phyloP scores from a whole-genome alignment of 208 protist genomes.

The Crithidia brevicula region DNA sequence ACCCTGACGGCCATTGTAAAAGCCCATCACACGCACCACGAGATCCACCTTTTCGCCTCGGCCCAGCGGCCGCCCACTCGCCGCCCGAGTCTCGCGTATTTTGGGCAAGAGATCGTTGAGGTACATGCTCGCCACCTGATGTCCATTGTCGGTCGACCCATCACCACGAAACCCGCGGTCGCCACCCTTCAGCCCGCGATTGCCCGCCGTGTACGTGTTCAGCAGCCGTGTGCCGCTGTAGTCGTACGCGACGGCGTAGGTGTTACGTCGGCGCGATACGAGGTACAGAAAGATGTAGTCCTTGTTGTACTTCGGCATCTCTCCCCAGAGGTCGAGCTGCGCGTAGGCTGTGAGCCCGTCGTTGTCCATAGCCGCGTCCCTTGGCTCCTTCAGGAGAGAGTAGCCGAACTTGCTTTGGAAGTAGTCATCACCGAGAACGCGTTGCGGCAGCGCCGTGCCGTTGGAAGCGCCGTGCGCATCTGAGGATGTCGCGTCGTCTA shows the following conservation, averaged over 20 bases:
- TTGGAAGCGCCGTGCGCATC: not conserved
- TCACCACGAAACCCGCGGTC: constrained; percentile 87
- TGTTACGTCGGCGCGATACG: constrained; percentile 85
- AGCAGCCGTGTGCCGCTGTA: constrained; percentile 83
- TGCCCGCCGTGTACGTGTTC: constrained; percentile 84
- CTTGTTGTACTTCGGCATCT: constrained; percentile 88
- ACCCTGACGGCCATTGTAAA: constrained; percentile 90
- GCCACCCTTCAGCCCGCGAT: constrained; percentile 85
- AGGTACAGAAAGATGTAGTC: constrained; percentile 90
- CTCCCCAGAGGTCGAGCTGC: constrained; percentile 87
- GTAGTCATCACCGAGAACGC: constrained; percentile 78
- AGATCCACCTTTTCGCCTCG: constrained; percentile 86
- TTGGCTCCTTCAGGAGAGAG: constrained; percentile 64
- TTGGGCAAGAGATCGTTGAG: constrained; percentile 83
- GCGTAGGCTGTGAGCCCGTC: constrained; percentile 53
- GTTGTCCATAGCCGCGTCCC: constrained; percentile 17
- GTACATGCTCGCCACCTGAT: constrained; percentile 90
- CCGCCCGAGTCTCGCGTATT: constrained; percentile 69
- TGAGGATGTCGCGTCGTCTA: not conserved
- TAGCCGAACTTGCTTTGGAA: constrained; percentile 84
- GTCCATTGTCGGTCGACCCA: constrained; percentile 86
- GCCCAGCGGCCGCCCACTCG: constrained; percentile 49
- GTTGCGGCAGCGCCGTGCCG: constrained; percentile 44
- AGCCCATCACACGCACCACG: constrained; percentile 90
- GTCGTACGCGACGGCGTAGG: constrained; percentile 90